Evolutionary conservation across 352 stramenopile genomes (phyloP).

Genomic region (Pythium biforme): DNA sequence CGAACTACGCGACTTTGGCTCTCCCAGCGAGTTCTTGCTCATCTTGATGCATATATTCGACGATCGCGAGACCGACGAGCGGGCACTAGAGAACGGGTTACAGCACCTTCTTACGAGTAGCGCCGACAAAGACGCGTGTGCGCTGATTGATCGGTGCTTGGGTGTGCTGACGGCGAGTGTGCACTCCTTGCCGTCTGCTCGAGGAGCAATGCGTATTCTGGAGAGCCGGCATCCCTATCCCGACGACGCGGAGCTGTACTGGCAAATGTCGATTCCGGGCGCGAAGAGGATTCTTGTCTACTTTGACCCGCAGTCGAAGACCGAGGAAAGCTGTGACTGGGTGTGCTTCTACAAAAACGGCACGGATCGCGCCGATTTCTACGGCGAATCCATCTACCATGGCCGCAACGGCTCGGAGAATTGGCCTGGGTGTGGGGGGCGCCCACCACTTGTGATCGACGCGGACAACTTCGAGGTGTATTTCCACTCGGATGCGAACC

Average conservation of each 20-base stretch:
- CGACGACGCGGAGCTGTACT: conserved; percentile 68
- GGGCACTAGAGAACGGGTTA: conserved; percentile 26
- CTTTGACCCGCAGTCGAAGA: conserved; percentile 74
- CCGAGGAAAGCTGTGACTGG: conserved; percentile 63
- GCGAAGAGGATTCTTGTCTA: conserved; percentile 61
- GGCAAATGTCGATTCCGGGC: conserved; percentile 64
- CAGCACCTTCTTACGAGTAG: neutral
- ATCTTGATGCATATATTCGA: conserved; percentile 37
- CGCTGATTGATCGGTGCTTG: conserved; percentile 27
- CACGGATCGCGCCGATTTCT: conserved; percentile 40
- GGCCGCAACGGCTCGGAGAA: conserved; percentile 70
- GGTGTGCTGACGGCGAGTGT: conserved; percentile 29
- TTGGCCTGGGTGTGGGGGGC: conserved; percentile 69
- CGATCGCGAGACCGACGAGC: conserved; percentile 20
- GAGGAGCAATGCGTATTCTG: conserved; percentile 47
- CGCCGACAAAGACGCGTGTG: neutral
- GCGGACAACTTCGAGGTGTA: conserved; percentile 71
- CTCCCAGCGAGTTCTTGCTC: conserved; percentile 38
- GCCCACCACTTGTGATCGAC: conserved; percentile 70
- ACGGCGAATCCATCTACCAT: conserved; percentile 59
- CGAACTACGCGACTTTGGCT: conserved; percentile 32
- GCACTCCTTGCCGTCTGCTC: conserved; percentile 35
- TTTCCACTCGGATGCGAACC: conserved; percentile 78
- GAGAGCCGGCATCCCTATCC: conserved; percentile 77
- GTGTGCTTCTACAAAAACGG: conserved; percentile 68